phyloP scores from a whole-genome alignment of 257 asterid species.

The Solanum gracilifrons region DNA sequence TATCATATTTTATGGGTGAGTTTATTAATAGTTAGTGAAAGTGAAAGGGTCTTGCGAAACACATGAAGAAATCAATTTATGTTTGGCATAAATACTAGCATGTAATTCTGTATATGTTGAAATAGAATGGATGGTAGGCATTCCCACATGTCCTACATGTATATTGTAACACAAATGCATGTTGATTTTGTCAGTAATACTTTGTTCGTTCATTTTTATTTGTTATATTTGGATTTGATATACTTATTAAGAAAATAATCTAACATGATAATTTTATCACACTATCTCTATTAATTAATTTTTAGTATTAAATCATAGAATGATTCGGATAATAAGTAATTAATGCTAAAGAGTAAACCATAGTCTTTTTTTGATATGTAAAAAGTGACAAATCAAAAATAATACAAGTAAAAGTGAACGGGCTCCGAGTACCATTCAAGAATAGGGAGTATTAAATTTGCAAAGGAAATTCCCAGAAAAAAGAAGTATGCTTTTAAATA shows the following conservation, averaged over 20 bases:
- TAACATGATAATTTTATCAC: too few species aligned
- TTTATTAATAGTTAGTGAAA: not conserved
- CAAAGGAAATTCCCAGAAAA: not conserved
- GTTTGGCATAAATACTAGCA: not conserved
- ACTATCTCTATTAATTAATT: too few species aligned
- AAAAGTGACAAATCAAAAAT: not conserved
- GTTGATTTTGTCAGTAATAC: not conserved
- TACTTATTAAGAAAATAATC: too few species aligned
- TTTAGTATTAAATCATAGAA: too few species aligned
- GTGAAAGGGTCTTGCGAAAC: not conserved
- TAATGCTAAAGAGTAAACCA: too few species aligned
- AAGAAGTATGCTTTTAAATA: not conserved
- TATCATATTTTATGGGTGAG: not conserved
- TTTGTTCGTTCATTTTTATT: not conserved
- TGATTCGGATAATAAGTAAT: too few species aligned
- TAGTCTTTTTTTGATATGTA: too few species aligned
- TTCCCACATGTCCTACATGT: not conserved
- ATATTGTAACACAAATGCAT: not conserved
- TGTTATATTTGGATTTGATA: too few species aligned
- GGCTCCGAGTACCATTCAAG: too few species aligned
- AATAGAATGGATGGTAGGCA: not conserved
- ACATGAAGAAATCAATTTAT: not conserved
- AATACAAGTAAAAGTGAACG: not conserved
- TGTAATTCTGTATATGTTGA: not conserved
- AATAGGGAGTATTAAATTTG: not conserved